Percentiles rank a stretch among this genome's conserved stretches.
Conservation (phyloP, 495 filamentous ascomycete species). For the Chaetomium cochliodes region DNA sequence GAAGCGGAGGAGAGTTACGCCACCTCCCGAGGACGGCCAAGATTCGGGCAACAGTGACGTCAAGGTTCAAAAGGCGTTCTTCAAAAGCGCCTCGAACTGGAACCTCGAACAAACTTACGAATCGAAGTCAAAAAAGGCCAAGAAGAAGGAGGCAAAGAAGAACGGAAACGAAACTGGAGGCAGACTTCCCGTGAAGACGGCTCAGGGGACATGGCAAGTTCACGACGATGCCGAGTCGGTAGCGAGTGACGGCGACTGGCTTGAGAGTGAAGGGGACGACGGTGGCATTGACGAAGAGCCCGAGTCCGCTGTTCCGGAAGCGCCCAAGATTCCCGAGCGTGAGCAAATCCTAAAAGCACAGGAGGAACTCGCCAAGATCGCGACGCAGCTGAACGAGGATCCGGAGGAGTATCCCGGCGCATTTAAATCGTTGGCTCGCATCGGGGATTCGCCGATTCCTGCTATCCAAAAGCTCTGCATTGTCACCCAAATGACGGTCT, state of each 20-base stretch:
- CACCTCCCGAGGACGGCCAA: constrained; percentile 37
- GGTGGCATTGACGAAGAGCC: constrained; percentile 42
- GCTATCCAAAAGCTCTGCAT: constrained; percentile 81
- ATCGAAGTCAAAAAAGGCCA: constrained; percentile 67
- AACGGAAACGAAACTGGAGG: constrained; percentile 15
- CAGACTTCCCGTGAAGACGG: constrained; percentile 80
- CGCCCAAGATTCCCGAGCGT: constrained; percentile 63
- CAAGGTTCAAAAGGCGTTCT: constrained; percentile 46
- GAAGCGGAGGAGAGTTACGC: constrained; percentile 48
- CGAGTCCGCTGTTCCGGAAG: constrained; percentile 44
- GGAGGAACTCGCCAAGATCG: constrained; percentile 85
- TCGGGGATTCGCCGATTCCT: constrained; percentile 65
- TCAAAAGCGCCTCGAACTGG: constrained; percentile 60
- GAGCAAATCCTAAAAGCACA: constrained; percentile 83
- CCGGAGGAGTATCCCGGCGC: constrained; percentile 84
- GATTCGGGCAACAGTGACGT: constrained; percentile 26
- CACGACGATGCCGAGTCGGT: constrained; percentile 48
- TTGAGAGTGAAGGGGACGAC: constrained; percentile 47
- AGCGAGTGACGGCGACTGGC: constrained; percentile 56
- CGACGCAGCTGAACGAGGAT: constrained; percentile 79
- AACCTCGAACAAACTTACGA: constrained; percentile 92
- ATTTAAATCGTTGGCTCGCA: constrained; percentile 72
- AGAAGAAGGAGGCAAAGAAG: constrained; percentile 69
- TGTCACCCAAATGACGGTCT: constrained; percentile 83
- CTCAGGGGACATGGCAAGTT: constrained; percentile 64